phyloP scores from a whole-genome alignment of 495 filamentous ascomycete genomes.

The Penicillium subrubescens region DNA sequence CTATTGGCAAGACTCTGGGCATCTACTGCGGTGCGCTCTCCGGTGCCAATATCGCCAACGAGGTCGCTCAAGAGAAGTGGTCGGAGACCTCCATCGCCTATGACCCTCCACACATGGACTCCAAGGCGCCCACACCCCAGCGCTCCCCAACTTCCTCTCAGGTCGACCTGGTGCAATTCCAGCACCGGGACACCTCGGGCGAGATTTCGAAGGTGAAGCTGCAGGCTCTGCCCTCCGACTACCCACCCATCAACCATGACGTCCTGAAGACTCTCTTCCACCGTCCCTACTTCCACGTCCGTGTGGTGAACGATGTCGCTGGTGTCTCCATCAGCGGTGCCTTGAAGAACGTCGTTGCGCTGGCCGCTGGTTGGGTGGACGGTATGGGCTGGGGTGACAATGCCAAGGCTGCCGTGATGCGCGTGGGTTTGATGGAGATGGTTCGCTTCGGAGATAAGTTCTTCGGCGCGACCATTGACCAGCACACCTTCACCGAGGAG shows the following conservation, averaged over 20 bases:
- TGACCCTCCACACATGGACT: slow-evolving; percentile 85
- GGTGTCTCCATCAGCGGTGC: slow-evolving; percentile 95
- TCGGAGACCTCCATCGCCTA: slow-evolving; percentile 97
- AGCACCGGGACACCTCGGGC: slow-evolving; percentile 66
- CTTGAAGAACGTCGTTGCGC: slow-evolving; percentile 94
- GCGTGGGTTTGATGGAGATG: slow-evolving; percentile 91
- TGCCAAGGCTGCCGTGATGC: slow-evolving; percentile 95
- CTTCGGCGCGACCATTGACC: slow-evolving; percentile 77
- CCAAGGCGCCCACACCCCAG: slow-evolving; percentile 66
- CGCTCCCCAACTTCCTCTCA: slow-evolving; percentile 57
- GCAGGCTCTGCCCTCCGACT: slow-evolving; percentile 71
- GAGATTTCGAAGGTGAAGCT: slow-evolving; percentile 65
- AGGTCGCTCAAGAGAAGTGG: slow-evolving; percentile 93
- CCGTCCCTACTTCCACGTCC: slow-evolving; percentile 96
- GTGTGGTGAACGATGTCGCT: slow-evolving; percentile 87
- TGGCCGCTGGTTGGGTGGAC: slow-evolving; percentile 93
- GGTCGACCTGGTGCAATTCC: slow-evolving; percentile 60
- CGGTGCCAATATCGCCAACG: slow-evolving; percentile 94
- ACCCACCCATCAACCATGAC: slow-evolving; percentile 78
- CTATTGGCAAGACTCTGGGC: slow-evolving; percentile 81
- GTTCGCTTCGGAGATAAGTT: slow-evolving; percentile 92
- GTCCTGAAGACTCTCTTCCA: slow-evolving; percentile 85
- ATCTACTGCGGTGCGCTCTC: slow-evolving; percentile 98
- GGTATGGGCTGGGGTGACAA: slow-evolving; percentile 98
- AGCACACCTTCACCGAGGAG: slow-evolving; percentile 91